Conservation (phyloP, 148 eudicot species). For the Spergularia marina region DNA sequence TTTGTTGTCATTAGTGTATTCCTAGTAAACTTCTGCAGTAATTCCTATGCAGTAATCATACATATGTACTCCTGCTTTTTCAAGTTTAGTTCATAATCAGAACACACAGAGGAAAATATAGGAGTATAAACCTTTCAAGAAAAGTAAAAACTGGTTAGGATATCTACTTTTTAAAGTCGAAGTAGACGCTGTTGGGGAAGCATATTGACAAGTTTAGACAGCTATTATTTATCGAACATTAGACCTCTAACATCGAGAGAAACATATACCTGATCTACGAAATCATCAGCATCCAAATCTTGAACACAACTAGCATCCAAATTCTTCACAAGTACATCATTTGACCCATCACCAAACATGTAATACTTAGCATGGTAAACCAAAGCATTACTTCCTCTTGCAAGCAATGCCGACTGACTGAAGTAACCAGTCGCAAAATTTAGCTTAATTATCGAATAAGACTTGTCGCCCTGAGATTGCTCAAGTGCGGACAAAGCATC, state of each 20-base stretch:
- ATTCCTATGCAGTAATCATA: too few species aligned
- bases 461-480: too few species aligned
- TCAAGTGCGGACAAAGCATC: not conserved
- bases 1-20: too few species aligned
- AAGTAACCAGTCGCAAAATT: conserved; percentile 50
- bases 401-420: conserved; percentile 50
- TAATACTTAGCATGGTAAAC: conserved; percentile 57
- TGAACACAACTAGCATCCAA: conserved; percentile 54
- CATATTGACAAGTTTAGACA: not conserved
- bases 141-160: too few species aligned
- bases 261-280: conserved; percentile 46
- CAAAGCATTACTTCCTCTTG: conserved; percentile 74
- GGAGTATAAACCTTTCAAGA: too few species aligned
- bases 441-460: conserved; percentile 39
- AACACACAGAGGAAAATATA: too few species aligned
- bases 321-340: conserved; percentile 59
- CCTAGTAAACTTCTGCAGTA: too few species aligned
- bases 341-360: conserved; percentile 23
- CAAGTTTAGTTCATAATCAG: too few species aligned
- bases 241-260: not conserved
- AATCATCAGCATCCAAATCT: conserved; percentile 59
- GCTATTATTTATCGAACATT: not conserved
- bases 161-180: too few species aligned
- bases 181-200: too few species aligned
- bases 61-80: too few species aligned